These are phyloP conservation scores for Diplodia intermedia DNA, from an alignment of 2,329 filamentous ascomycete genomes.

Conservation along the genomic window DNA sequence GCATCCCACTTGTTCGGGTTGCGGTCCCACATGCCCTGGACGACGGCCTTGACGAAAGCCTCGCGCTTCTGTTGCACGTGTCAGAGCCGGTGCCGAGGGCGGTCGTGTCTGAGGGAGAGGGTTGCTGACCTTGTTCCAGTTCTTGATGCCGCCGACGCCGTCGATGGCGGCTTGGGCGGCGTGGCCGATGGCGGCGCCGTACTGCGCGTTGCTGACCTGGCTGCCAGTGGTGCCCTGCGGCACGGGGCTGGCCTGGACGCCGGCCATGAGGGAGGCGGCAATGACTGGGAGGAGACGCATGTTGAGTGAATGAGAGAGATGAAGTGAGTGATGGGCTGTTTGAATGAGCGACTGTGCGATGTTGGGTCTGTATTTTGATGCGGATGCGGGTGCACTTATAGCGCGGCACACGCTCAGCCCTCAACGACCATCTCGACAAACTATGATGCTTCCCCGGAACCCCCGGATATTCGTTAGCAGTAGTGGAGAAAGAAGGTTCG, in stretches of 20 bases:
- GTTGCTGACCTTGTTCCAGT: not conserved
- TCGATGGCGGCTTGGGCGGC: not conserved
- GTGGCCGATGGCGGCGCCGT: not conserved
- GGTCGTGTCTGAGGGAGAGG: too few relatives aligned
- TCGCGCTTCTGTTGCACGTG: not conserved
- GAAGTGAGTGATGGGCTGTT: not conserved
- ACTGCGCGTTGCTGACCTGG: not conserved
- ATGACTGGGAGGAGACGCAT: not conserved
- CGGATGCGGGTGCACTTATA: not conserved
- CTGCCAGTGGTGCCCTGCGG: not conserved
- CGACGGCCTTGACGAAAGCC: not conserved
- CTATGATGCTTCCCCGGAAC: too few relatives aligned
- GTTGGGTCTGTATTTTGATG: not conserved
- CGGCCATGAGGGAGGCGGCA: not conserved
- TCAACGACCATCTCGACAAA: not conserved
- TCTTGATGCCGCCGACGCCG: not conserved
- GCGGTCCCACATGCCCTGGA: not conserved
- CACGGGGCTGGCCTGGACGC: not conserved
- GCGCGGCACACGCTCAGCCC: too few relatives aligned
- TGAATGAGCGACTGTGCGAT: not conserved
- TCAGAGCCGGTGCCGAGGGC: not conserved
- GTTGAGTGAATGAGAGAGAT: not conserved
- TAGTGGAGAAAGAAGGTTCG: not conserved
- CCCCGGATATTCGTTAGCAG: too few relatives aligned
- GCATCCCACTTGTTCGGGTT: not conserved